Evolutionary conservation across 768 basidiomycete genomes (phyloP), one percentile per base, ranked within the genome.

Genomic region (Flagelloscypha sp.): DNA sequence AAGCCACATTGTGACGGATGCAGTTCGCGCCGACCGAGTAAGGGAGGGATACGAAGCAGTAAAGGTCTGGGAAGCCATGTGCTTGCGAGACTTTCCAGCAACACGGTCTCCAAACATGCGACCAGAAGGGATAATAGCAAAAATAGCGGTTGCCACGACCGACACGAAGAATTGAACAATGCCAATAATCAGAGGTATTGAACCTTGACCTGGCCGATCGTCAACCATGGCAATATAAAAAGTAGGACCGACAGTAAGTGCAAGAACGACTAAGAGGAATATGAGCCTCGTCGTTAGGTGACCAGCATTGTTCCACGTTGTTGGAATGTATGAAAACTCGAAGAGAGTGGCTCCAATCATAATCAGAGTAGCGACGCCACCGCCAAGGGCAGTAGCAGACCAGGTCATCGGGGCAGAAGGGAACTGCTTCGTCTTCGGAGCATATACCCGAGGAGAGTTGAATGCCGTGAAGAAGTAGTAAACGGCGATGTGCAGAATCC

Each of bases 81-180:
- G 98, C 55, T 99, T 99, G 45, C 95, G 70, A 10, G 81, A 82
- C 63, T 94, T 97, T 33, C 94, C 85, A 0, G 84, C 88, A 0
- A 99, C 95, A 36, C 94, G 78, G 56, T 99, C 95, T 21, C 95
- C 95, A 52, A 99, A 99, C 90, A 98, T 97, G n/a, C 94, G 79
- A 0, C 92, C 95, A 1, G 92, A 95, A 0, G 95, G 95, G 61
- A 99, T 76, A 52, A 88, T 70, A 16, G 87, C 76, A 56, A 98
- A 98, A 6, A 93, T 68, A 35, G 92, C 63, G 1, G 88, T 88
- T 6, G 84, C 87, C 36, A 79, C 61, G 33, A 89, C 81, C 16
- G 93, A 86, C 39, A 97, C 86, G 65, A 81, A 89, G 65, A 98
- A 97, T 50, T 99, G 94, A 7, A 94, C 87, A 46, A 97, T 88